A percentile compares a stretch with the other conserved stretches of the same genome.
phyloP scores from a whole-genome alignment of 352 stramenopile genomes.

The Albugo laibachii region DNA sequence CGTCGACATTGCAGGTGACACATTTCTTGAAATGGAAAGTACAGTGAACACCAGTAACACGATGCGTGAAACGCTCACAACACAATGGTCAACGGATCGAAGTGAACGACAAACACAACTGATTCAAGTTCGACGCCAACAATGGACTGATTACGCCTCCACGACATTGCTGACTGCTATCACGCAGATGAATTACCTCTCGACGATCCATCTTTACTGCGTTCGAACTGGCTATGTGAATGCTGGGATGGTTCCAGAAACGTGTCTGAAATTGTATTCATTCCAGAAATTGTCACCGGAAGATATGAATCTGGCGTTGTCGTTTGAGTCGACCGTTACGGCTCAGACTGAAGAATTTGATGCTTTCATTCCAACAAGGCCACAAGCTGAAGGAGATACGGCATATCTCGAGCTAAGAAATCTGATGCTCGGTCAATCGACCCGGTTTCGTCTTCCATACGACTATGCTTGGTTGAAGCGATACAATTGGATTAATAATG shows the following conservation, averaged over 20 bases:
- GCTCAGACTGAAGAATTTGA: not conserved
- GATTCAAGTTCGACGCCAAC: not conserved
- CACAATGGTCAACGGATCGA: not conserved
- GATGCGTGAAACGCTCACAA: not conserved
- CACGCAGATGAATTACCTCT: not conserved
- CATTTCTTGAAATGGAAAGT: too few relatives aligned
- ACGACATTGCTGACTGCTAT: not conserved
- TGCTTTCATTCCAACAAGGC: slow-evolving; percentile 2
- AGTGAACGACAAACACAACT: not conserved
- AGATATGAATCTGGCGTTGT: too few relatives aligned
- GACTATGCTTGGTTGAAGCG: slow-evolving; percentile 2
- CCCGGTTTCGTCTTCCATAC: slow-evolving; percentile 1
- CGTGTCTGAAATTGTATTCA: not conserved
- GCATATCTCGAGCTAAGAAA: not conserved
- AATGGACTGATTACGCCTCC: not conserved
- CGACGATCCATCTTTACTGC: not conserved
- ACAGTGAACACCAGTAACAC: too few relatives aligned
- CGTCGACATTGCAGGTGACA: too few relatives aligned
- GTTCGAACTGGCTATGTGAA: not conserved
- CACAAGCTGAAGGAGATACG: slow-evolving; percentile 1
- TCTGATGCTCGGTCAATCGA: slow-evolving; percentile 1
- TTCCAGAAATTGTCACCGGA: not conserved
- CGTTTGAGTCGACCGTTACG: too few relatives aligned
- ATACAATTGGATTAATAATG: slow-evolving; percentile 1
- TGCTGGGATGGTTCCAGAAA: not conserved